Percentiles rank a stretch among this genome's conserved stretches.
Conservation (phyloP, 805 yeast genomes). For the Metschnikowia kofuensis region DNA sequence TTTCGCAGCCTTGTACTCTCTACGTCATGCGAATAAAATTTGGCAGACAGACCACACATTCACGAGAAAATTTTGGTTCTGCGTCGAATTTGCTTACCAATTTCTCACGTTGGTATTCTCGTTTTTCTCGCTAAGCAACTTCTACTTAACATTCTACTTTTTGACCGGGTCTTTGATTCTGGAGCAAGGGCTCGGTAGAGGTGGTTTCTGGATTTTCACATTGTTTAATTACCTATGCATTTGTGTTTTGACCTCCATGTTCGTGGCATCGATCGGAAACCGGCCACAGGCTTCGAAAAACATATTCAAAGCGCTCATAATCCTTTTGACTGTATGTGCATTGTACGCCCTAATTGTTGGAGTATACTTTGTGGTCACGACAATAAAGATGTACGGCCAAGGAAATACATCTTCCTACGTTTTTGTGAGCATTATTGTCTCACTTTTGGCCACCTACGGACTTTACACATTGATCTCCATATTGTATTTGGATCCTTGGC, state of each 20-base stretch:
- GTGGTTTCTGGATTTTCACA: conserved; percentile 83
- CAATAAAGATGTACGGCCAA: conserved; percentile 42
- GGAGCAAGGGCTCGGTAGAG: conserved; percentile 48
- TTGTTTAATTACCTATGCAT: conserved; percentile 82
- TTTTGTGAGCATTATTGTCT: conserved; percentile 75
- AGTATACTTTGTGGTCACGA: conserved; percentile 65
- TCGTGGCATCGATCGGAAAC: conserved; percentile 93
- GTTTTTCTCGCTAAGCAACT: conserved; percentile 27
- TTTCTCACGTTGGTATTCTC: conserved; percentile 21
- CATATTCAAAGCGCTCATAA: conserved; percentile 69
- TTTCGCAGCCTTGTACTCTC: conserved; percentile 28
- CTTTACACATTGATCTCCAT: conserved; percentile 79
- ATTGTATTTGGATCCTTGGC: conserved; percentile 95
- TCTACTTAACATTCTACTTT: conserved; percentile 28
- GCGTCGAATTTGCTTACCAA: conserved; percentile 25
- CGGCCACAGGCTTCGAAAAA: conserved; percentile 94
- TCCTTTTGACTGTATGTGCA: conserved; percentile 74
- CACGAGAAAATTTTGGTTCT: conserved; percentile 23
- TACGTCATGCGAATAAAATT: conserved; percentile 22
- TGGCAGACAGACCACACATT: conserved; percentile 26
- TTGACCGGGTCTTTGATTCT: conserved; percentile 48
- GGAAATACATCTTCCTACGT: conserved; percentile 45
- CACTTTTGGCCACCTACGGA: conserved; percentile 89
- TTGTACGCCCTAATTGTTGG: conserved; percentile 81
- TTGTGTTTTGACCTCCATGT: conserved; percentile 80